phyloP scores from a whole-genome alignment of 2,329 filamentous ascomycete species.

The Neonectria neomacrospora region DNA sequence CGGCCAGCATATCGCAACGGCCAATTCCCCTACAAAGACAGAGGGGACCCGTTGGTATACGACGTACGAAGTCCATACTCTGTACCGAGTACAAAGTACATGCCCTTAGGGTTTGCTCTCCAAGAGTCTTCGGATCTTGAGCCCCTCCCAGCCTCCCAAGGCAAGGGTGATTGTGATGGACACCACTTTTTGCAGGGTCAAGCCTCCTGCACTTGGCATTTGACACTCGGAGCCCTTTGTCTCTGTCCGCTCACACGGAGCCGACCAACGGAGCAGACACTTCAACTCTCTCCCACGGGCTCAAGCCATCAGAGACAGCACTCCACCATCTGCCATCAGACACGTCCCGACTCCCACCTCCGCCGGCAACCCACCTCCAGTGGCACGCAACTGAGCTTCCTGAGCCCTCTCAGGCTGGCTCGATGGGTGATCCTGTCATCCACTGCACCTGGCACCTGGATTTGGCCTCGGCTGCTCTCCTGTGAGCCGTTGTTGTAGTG shows the following conservation, averaged over 20 bases:
- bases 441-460: conserved; percentile 23
- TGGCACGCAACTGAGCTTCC: conserved; percentile 26
- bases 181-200: conserved; percentile 32
- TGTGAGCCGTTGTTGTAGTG: conserved; percentile 41
- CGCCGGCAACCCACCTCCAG: conserved; percentile 19
- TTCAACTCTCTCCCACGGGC: conserved; percentile 1
- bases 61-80: conserved; percentile 6
- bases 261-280: conserved; percentile 20
- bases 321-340: conserved; percentile 20
- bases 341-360: conserved; percentile 21
- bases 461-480: conserved; percentile 17
- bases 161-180: conserved; percentile 25
- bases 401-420: conserved; percentile 18
- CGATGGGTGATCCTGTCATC: conserved; percentile 35
- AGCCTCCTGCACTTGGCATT: conserved; percentile 29
- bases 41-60: not conserved
- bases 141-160: conserved; percentile 15
- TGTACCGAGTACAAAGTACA: not conserved
- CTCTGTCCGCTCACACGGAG: conserved; percentile 21
- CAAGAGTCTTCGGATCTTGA: not conserved
- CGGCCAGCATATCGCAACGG: not conserved
- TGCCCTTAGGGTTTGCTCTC: conserved; percentile 14
- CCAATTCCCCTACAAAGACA: conserved; percentile 13
- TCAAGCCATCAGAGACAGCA: conserved; percentile 19
- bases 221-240: conserved; percentile 15